phyloP scores from a whole-genome alignment of 129 eudicot genomes.

The Helichrysum umbraculigerum region DNA sequence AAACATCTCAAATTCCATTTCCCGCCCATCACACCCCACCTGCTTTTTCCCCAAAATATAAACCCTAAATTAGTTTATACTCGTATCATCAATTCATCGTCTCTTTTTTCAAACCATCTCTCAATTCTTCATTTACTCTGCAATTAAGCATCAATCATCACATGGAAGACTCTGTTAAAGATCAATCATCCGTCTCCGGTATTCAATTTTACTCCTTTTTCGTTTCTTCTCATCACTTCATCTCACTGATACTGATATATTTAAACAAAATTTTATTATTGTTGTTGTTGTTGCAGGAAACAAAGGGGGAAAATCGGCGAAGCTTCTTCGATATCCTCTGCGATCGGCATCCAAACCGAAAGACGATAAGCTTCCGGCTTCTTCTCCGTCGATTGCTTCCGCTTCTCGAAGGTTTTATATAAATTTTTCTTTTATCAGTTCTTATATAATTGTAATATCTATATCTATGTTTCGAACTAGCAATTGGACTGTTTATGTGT shows the following conservation, averaged over 20 bases:
- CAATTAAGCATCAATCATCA: background rate
- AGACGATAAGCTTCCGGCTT: slow-evolving; percentile 53
- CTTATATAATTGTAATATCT: too few relatives aligned
- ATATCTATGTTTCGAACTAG: background rate
- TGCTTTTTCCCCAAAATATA: background rate
- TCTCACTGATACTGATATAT: background rate
- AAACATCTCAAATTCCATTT: slow-evolving; percentile 20
- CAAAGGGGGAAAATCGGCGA: slow-evolving; percentile 44
- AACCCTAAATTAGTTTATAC: slow-evolving; percentile 34
- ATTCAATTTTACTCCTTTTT: background rate
- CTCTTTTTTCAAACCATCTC: background rate
- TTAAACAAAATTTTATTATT: background rate
- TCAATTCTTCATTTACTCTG: slow-evolving; percentile 2
- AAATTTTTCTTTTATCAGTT: background rate
- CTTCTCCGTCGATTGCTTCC: slow-evolving; percentile 43
- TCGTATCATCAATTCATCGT: slow-evolving; percentile 35
- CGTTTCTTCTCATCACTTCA: background rate
- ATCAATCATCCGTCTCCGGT: slow-evolving; percentile 46
- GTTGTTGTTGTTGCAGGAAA: slow-evolving; percentile 27
- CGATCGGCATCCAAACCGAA: slow-evolving; percentile 62
- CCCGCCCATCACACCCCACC: slow-evolving; percentile 34
- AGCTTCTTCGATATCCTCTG: slow-evolving; percentile 75
- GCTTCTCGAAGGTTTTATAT: slow-evolving; percentile 52
- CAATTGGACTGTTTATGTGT: background rate
- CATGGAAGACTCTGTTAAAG: slow-evolving; percentile 44